Evolutionary conservation across 306 rosid species (phyloP).

Genomic region (Rubus idaeus): DNA sequence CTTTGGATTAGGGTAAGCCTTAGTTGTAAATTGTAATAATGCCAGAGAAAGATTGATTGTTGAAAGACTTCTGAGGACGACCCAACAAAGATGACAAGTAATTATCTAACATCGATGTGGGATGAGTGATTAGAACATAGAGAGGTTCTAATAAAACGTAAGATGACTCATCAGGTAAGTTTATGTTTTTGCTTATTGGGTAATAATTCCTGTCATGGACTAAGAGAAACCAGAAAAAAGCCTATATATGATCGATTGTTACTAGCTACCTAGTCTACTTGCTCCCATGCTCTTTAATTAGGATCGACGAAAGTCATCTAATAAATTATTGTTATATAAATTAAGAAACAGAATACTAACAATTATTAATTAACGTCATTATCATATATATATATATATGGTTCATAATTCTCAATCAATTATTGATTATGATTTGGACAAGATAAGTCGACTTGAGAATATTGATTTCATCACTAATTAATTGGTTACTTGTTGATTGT

Average conservation of each 20-base stretch:
- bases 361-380: not conserved
- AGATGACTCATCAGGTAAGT: not conserved
- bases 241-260: too few relatives aligned
- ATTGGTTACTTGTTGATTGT: too few relatives aligned
- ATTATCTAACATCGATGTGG: not conserved
- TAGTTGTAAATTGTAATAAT: not conserved
- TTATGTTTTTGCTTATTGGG: not conserved
- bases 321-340: not conserved
- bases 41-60: not conserved
- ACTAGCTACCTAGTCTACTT: too few relatives aligned
- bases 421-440: not conserved
- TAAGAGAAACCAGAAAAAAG: not conserved
- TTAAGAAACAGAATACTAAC: not conserved
- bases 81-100: not conserved
- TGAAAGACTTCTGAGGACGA: not conserved
- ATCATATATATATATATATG: too few relatives aligned
- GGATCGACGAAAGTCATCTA: not conserved
- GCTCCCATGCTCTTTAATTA: not conserved
- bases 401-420: not conserved
- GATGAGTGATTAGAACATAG: not conserved
- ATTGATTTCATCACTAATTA: too few relatives aligned
- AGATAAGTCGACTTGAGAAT: too few relatives aligned
- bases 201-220: not conserved
- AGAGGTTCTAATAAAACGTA: not conserved
- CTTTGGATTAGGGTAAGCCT: not conserved